phyloP scores from a whole-genome alignment of 176 grass and related monocot genomes.

The Otatea glauca region DNA sequence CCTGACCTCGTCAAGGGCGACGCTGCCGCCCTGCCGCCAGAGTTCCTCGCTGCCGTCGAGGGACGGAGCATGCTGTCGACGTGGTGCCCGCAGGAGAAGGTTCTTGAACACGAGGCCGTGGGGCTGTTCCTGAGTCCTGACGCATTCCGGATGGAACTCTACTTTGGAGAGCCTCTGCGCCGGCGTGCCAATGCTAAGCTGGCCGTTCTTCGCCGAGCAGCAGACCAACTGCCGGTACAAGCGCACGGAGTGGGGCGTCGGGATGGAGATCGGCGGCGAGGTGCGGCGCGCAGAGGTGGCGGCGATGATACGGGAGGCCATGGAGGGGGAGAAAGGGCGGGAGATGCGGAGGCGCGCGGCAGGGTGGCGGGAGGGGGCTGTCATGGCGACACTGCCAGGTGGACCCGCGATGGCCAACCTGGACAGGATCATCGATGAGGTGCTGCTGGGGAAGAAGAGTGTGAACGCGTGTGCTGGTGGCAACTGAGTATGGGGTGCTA shows the following conservation, averaged over 20 bases:
- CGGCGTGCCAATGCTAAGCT: conserved; percentile 56
- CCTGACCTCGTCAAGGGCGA: conserved; percentile 53
- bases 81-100: conserved; percentile 55
- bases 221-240: conserved; percentile 52
- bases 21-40: conserved; percentile 35
- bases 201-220: conserved; percentile 57
- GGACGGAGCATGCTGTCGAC: conserved; percentile 35
- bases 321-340: conserved; percentile 45
- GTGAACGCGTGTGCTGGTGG: too few relatives aligned
- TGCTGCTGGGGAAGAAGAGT: too few relatives aligned
- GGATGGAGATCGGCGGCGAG: conserved; percentile 46
- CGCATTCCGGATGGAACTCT: conserved; percentile 90
- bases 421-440: too few relatives aligned
- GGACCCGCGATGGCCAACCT: too few relatives aligned
- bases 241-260: conserved; percentile 55
- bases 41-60: conserved; percentile 45
- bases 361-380: conserved; percentile 56
- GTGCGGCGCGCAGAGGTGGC: conserved; percentile 38
- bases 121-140: conserved; percentile 79
- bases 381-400: neutral
- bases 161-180: conserved; percentile 51
- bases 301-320: conserved; percentile 49
- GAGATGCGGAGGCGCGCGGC: conserved; percentile 45
- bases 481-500: too few relatives aligned
- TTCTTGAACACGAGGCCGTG: conserved; percentile 51